Evolutionary conservation across 306 rosid species (phyloP), one percentile per base, ranked within the genome.

Genomic region (Acacia crassicarpa): DNA sequence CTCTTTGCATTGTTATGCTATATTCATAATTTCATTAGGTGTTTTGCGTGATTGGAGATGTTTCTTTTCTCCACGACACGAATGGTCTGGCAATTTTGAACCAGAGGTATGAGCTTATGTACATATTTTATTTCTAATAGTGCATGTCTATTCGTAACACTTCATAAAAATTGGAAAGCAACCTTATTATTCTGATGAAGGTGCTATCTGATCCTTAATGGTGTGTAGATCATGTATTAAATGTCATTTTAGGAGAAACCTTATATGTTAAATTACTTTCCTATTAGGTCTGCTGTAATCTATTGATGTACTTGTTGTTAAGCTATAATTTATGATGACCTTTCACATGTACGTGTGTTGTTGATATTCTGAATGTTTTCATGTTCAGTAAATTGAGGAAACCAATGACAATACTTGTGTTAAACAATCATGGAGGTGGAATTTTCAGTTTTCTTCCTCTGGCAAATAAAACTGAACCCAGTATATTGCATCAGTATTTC

Each of bases 391-490:
- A 80, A 49, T 71, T 81, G 79, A 90, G 99, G 90, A 95, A 91
- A 87, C 97, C 99, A 72, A 90, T 95, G 92, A 93, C 95, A 8
- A 82, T 95, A 74, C 80, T 95, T 65, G 94, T 93, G 80, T 80
- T 90, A 79, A 95, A 95, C 85, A 95, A 95, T 85, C 97, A 86
- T 40, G 99, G 99, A 79, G 99, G 99, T 84, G 99, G 90, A 78
- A 95, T 95, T 84, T 95, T 95, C 89, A 90, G 99, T 78, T 86
- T 86, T 71, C 98, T 95, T 82, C 98, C 99, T 12, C 78, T 91
- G 81, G 97, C 92, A 54, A 90, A 93, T 76, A 90, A 78, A 88
- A 87, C 86, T 25, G 91, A 91, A 41, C 88, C 90, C 41, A 75
- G 77, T 74, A 89, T 91, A 54, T 72, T 95, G 72, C 81, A 87